A percentile compares a stretch with the other conserved stretches of the same genome.
phyloP scores from a whole-genome alignment of 805 yeast genomes.

The Saturnispora mendoncae region DNA sequence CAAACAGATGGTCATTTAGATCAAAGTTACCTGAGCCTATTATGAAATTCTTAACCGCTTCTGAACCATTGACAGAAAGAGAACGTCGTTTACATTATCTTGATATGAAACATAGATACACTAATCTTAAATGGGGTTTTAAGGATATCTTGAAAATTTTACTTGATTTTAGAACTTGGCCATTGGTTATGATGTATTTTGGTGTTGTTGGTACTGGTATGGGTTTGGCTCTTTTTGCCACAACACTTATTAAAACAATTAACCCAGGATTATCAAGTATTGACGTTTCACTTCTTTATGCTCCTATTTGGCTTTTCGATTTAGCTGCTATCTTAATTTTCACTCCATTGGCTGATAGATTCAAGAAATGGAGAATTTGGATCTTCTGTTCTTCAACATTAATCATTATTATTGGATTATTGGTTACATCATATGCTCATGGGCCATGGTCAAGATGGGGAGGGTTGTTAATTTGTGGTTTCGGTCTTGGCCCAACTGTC shows the following conservation, averaged over 20 bases:
- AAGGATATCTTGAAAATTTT: conserved; percentile 47
- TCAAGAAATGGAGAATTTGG: conserved; percentile 46
- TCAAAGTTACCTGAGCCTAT: conserved; percentile 17
- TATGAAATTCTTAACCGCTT: conserved; percentile 18
- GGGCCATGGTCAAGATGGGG: conserved; percentile 72
- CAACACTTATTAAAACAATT: conserved; percentile 60
- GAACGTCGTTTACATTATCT: conserved; percentile 48
- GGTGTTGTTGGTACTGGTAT: conserved; percentile 91
- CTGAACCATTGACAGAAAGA: conserved; percentile 41
- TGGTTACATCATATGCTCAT: conserved; percentile 67
- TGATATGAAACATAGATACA: conserved; percentile 51
- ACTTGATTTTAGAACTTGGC: conserved; percentile 65
- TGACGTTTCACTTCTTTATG: conserved; percentile 64
- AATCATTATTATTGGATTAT: conserved; percentile 65
- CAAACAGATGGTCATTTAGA: conserved; percentile 16
- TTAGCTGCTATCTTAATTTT: conserved; percentile 61
- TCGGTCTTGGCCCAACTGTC: conserved; percentile 85
- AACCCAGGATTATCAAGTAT: conserved; percentile 58
- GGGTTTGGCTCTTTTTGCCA: conserved; percentile 78
- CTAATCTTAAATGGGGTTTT: conserved; percentile 45
- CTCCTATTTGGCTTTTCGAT: conserved; percentile 89
- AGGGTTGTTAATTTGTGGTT: conserved; percentile 74
- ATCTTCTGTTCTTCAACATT: conserved; percentile 55
- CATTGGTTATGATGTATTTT: conserved; percentile 77
- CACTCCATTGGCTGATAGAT: conserved; percentile 75